A percentile compares a stretch with the other conserved stretches of the same genome.
Conservation (phyloP, 2,329 filamentous ascomycete genomes). For the Fonsecaea monophora region DNA sequence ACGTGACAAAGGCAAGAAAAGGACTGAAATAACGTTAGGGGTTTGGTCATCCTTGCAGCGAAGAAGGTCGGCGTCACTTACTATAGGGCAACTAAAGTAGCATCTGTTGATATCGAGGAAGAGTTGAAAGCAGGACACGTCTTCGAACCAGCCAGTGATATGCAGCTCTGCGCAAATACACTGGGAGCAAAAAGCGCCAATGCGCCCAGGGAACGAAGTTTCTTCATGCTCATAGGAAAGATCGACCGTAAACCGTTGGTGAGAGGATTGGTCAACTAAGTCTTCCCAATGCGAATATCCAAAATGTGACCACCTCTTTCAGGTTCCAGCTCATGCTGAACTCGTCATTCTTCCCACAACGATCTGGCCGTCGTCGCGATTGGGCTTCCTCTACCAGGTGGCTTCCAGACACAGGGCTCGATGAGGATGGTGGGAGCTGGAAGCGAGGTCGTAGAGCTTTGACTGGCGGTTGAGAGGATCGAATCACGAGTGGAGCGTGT, state of each 20-base stretch:
- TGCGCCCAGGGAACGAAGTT: conserved; percentile 28
- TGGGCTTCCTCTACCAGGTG: conserved; percentile 75
- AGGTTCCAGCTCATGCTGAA: conserved; percentile 38
- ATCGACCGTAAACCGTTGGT: conserved; percentile 8
- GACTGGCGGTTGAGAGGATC: conserved; percentile 11
- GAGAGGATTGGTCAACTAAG: conserved; percentile 16
- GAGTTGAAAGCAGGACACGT: conserved; percentile 74
- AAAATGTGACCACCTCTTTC: conserved; percentile 73
- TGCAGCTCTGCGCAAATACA: conserved; percentile 51
- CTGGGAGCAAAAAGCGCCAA: conserved; percentile 30
- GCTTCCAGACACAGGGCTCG: conserved; percentile 7
- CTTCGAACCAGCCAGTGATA: conserved; percentile 73
- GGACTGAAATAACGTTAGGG: conserved; percentile 63
- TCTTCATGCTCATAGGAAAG: conserved; percentile 27
- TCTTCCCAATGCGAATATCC: conserved; percentile 54
- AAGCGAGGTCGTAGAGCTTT: conserved; percentile 21
- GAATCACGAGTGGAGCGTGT: conserved; percentile 14
- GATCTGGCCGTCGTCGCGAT: conserved; percentile 75
- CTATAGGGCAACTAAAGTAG: conserved; percentile 67
- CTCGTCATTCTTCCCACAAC: conserved; percentile 27
- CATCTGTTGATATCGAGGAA: conserved; percentile 73
- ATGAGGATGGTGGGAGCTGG: conserved; percentile 15
- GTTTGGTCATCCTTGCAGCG: conserved; percentile 33
- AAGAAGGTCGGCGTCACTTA: conserved; percentile 53
- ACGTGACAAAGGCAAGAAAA: conserved; percentile 83